phyloP scores from a whole-genome alignment of 305 asterid species.

The Solanum hybrid region DNA sequence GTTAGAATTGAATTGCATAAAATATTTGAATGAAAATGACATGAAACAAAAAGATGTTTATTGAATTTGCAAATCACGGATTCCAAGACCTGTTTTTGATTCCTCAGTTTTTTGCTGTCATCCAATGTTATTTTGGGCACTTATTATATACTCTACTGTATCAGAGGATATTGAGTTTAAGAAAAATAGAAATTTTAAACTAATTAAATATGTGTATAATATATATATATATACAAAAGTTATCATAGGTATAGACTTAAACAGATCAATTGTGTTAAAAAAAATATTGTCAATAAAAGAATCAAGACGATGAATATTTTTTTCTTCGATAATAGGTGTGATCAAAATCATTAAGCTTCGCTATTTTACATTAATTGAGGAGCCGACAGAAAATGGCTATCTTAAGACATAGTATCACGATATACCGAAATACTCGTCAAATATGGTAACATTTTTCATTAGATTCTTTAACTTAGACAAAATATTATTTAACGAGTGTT shows the following conservation, averaged over 20 bases:
- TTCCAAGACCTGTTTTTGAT: background rate
- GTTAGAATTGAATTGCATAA: no score
- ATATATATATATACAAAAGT: no score
- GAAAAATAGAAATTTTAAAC: background rate
- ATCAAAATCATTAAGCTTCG: background rate
- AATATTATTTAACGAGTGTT: background rate
- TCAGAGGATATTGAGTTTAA: background rate
- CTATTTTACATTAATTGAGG: fast-evolving
- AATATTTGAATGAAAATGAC: no score
- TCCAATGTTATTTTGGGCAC: background rate
- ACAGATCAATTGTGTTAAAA: no score
- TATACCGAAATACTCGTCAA: background rate
- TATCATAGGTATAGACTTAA: no score
- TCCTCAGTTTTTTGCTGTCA: background rate
- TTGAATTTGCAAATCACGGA: background rate
- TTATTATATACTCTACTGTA: background rate
- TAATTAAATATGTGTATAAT: background rate
- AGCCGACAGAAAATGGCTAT: fast-evolving
- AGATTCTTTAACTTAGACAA: background rate
- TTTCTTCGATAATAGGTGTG: no score
- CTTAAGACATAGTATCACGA: background rate
- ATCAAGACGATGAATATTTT: fast-evolving
- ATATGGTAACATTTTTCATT: background rate
- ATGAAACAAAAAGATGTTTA: background rate
- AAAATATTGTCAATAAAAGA: no score